Evolutionary conservation across 805 yeast species (phyloP).

Genomic region (Starmerella geochares): DNA sequence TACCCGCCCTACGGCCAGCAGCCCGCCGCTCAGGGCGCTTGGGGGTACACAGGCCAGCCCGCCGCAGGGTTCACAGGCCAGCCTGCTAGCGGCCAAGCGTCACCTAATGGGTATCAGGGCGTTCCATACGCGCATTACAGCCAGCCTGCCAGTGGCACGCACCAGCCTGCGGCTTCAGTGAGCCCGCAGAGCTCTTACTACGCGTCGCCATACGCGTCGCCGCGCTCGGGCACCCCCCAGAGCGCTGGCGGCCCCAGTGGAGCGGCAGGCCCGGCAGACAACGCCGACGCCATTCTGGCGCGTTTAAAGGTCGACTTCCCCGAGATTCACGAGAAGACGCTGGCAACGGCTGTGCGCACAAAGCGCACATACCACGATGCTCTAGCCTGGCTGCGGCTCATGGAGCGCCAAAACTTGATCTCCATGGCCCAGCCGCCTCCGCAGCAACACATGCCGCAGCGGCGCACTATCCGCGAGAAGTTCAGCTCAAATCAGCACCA

Average conservation of each 20-base stretch:
- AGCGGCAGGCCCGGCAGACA: not conserved
- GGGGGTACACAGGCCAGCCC: constrained; percentile 7
- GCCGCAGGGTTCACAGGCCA: constrained; percentile 5
- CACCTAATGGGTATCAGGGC: constrained; percentile 3
- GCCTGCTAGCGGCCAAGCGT: constrained; percentile 13
- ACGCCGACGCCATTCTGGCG: constrained; percentile 13
- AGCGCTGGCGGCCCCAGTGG: not conserved
- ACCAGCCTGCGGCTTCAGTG: not conserved
- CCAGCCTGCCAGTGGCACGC: constrained; percentile 11
- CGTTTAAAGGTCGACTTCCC: constrained; percentile 22
- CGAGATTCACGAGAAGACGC: constrained; percentile 23
- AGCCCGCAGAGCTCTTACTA: constrained; percentile 4
- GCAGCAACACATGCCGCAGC: constrained; percentile 25
- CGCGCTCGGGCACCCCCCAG: constrained; percentile 4
- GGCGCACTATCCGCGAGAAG: constrained; percentile 34
- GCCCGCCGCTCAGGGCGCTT: constrained; percentile 12
- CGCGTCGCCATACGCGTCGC: constrained; percentile 5
- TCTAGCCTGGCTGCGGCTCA: constrained; percentile 30
- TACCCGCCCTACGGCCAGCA: constrained; percentile 9
- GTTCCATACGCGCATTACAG: constrained; percentile 9
- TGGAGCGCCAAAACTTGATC: constrained; percentile 28
- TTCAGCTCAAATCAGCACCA: constrained; percentile 22
- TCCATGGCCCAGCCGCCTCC: constrained; percentile 15
- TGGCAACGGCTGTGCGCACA: constrained; percentile 27
- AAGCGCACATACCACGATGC: constrained; percentile 31